A percentile compares a stretch with the other conserved stretches of the same genome.
Evolutionary conservation across 1,139 yeast species (phyloP).

Genomic region (Wickerhamomyces sp.): DNA sequence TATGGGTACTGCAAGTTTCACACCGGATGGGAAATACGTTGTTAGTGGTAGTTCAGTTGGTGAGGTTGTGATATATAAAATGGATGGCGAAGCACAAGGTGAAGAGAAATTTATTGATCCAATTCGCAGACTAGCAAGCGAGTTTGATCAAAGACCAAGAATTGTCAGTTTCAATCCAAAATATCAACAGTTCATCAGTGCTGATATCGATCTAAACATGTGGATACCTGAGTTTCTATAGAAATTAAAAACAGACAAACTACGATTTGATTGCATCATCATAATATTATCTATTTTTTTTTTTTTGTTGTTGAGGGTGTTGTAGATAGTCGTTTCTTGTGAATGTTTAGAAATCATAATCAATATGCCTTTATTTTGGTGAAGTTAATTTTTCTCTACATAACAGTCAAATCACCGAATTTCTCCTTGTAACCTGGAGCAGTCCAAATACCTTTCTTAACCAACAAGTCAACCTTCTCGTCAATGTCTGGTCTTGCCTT

Average conservation of each 20-base stretch:
- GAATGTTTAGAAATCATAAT: constrained; percentile 7
- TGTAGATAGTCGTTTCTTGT: background rate
- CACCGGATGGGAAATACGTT: constrained; percentile 79
- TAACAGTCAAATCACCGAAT: constrained; percentile 92
- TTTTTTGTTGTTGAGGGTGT: too few species aligned
- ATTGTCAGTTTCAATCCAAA: constrained; percentile 75
- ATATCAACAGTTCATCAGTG: constrained; percentile 71
- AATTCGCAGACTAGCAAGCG: constrained; percentile 22
- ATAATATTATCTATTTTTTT: too few species aligned
- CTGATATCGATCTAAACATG: constrained; percentile 40
- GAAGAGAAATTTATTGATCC: constrained; percentile 22
- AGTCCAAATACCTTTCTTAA: constrained; percentile 95
- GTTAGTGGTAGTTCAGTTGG: constrained; percentile 57
- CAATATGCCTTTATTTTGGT: constrained; percentile 12
- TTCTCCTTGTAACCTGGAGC: constrained; percentile 98
- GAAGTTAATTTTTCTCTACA: too few species aligned
- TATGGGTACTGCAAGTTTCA: constrained; percentile 59
- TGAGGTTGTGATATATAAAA: constrained; percentile 59
- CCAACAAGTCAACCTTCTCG: constrained; percentile 92
- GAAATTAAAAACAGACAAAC: too few species aligned
- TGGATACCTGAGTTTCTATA: constrained; percentile 17
- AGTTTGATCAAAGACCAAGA: constrained; percentile 42
- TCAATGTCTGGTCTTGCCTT: constrained; percentile 97
- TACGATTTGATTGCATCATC: too few species aligned
- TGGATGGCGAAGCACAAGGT: constrained; percentile 3